These are phyloP conservation scores for Astragalus glycyphyllos DNA, from an alignment of 306 rosid species.

Conservation along the genomic window DNA sequence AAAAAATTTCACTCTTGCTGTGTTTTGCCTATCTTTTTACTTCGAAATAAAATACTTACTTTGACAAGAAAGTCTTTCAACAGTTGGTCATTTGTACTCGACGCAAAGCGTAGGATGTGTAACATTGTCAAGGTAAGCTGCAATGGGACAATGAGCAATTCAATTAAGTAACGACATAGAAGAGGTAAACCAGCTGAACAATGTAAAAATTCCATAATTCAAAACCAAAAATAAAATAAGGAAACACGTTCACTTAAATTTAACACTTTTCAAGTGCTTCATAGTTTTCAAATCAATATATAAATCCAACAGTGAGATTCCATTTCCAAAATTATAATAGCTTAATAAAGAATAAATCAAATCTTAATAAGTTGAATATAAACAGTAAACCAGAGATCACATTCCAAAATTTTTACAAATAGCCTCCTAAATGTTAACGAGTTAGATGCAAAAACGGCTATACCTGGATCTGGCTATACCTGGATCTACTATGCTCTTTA, in stretches of 20 bases:
- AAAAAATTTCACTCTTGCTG: not conserved
- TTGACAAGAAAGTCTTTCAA: slow-evolving; percentile 78
- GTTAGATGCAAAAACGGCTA: not conserved
- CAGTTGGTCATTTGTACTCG: slow-evolving; percentile 61
- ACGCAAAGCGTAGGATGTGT: slow-evolving; percentile 74
- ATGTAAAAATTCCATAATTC: slow-evolving; percentile 31
- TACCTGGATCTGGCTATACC: not conserved
- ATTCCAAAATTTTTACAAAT: not conserved
- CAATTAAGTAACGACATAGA: slow-evolving; percentile 24
- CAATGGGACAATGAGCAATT: slow-evolving; percentile 39
- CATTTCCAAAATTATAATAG: slow-evolving; percentile 14
- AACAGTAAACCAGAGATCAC: not conserved
- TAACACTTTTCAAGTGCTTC: too few species aligned
- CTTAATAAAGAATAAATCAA: not conserved
- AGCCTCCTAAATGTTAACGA: not conserved
- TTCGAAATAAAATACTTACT: slow-evolving; percentile 53
- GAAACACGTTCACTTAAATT: too few species aligned
- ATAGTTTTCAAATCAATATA: slow-evolving; percentile 11
- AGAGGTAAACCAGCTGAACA: slow-evolving; percentile 19
- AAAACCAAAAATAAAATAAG: slow-evolving; percentile 22
- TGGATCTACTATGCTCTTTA: not conserved
- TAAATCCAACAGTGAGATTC: slow-evolving; percentile 11
- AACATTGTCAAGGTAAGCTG: slow-evolving; percentile 90
- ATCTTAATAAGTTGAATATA: not conserved
- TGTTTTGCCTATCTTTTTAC: slow-evolving; percentile 3